A percentile compares a stretch with the other conserved stretches of the same genome.
Evolutionary conservation across 768 basidiomycete species (phyloP).

Genomic region (Phylloporus arenicola): DNA sequence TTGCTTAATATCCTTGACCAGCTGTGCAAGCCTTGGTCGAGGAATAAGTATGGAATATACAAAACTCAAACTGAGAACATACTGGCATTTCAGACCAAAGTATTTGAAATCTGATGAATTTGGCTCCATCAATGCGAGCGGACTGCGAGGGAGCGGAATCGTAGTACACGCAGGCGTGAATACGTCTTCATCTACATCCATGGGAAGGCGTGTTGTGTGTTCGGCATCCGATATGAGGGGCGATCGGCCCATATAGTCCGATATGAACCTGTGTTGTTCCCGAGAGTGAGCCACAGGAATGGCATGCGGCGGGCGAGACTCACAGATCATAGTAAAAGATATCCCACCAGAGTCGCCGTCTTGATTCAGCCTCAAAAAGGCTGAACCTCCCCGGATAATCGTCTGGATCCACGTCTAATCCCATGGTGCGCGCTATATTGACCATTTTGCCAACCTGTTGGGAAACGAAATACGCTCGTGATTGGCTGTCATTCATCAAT

Average conservation of each 20-base stretch:
- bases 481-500: conserved; percentile 21
- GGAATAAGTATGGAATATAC: conserved; percentile 1
- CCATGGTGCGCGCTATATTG: conserved; percentile 58
- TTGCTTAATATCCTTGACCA: conserved; percentile 58
- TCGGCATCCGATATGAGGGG: conserved; percentile 52
- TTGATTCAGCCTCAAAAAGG: conserved; percentile 47
- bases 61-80: conserved; percentile 13
- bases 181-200: conserved; percentile 50
- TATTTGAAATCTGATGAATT: conserved; percentile 38
- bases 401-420: conserved; percentile 55
- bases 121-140: conserved; percentile 21
- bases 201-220: conserved; percentile 53
- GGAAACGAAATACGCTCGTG: conserved; percentile 1
- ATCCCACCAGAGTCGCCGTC: conserved; percentile 73
- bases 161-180: conserved; percentile 44
- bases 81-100: conserved; percentile 60
- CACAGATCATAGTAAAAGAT: conserved; percentile 74
- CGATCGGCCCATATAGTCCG: conserved; percentile 62
- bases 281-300: conserved; percentile 9
- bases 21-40: conserved; percentile 47
- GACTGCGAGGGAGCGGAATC: conserved; percentile 36
- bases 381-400: conserved; percentile 43
- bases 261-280: conserved; percentile 48
- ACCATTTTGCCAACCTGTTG: conserved; percentile 64
- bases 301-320: conserved; percentile 25